Evolutionary conservation across 768 basidiomycete genomes (phyloP), one percentile per base, ranked within the genome.

Genomic region (Collybia sp.): DNA sequence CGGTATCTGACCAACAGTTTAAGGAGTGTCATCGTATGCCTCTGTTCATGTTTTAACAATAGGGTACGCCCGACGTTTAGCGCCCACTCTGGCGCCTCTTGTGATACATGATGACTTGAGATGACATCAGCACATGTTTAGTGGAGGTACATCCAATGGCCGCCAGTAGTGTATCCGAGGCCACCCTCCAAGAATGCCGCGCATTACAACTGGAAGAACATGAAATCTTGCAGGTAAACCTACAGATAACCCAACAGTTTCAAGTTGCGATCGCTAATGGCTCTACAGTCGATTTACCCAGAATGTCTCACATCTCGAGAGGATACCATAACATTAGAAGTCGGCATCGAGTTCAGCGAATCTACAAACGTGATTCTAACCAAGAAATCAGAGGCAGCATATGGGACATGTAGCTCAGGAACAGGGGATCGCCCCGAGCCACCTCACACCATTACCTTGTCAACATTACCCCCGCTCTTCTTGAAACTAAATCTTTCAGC

Each of bases 261-360:
- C n/a, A n/a, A n/a, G n/a, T n/a, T n/a, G n/a, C n/a, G n/a, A n/a
- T n/a, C n/a, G n/a, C n/a, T n/a, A n/a, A n/a, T n/a, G n/a, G 30
- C 38, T 46, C 33, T 30, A 8, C 51, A 89, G 87, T 80, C 87
- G n/a, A 89, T 89, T 38, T 85, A 82, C 58, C 88, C 88, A 32
- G 83, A 88, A 57, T 88, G 70, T 57, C 52, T 85, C 33, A 75
- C 78, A 5, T 73, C 66, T 17, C 53, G 60, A 25, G 60, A 69
- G 42, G 69, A 68, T 1, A 52, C 58, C 3, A 48, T 85, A 36
- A 81, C 73, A 55, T 75, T 85, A 16, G 79, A 87, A 52, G 68
- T 89, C 41, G 81, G 85, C 8, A 64, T 91, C 33, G 79, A 88
- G 50, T 71, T 88, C 32, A 69, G 61, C 12, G 55, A 59, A 9